Base-by-base conservation (phyloP, 78 protist species). In the Polysphondylium violaceum region DNA sequence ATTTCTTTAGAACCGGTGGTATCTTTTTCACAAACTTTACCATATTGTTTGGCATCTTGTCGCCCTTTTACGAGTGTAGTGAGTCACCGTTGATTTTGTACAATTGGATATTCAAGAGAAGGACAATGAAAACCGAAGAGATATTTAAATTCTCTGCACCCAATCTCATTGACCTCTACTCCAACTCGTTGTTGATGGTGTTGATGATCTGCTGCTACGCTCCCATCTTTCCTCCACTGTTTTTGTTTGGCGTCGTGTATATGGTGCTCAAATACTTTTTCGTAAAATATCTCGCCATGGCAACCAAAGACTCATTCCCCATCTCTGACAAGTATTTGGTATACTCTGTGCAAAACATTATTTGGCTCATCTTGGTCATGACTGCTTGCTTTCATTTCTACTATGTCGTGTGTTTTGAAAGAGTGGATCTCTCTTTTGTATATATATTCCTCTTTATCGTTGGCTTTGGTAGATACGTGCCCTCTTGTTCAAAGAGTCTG, bases 1-100 rank as follows among this genome's bases (percentile, higher is more conserved):
- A 67, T 31, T 69, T 83, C 50, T 58, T 83, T 55, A 72, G 79
- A 59, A 58, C 71, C 16, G 91, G 91, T 51, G 91, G 71, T 21
- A 14, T 60, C 7, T 83, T 83, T 59, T 83, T 43, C 35, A 44
- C 53, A 17, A 59, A 38, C 21, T 83, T 83, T 61, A 69, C 69
- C 0, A 69, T 72, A 6, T 14, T 64, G 11, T 83, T 44, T 61
- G 14, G 74, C 3, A 83, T 83, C 27, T 47, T 83, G 7, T 58
- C 91, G 27, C 91, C 91, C 25, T 69, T 83, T 7, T 56, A 69
- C 0, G 91, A 83, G 16, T 59, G 41, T 36, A 6, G 72, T 25
- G 40, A 63, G 21, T 43, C 69, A n/a, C 55, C 31, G 11, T 47
- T 56, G 16, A 55, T 36, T 4, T 38, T 69, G 0, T 33, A 29